phyloP scores from a whole-genome alignment of 106 monocot species.

The Dioscorea zingiberensis region DNA sequence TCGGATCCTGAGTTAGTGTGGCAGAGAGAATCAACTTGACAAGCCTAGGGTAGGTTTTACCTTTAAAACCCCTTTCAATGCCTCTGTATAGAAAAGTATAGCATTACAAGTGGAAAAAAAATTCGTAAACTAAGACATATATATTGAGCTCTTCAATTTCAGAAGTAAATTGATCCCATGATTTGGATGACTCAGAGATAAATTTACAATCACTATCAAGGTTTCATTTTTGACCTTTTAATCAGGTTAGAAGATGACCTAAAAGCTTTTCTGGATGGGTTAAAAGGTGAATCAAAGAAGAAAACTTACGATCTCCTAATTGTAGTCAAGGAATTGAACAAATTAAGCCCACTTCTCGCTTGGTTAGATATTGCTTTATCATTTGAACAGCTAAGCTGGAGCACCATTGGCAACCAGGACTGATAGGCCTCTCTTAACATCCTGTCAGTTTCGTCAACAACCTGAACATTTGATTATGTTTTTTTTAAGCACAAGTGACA shows the following conservation, averaged over 20 bases:
- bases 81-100: constrained; percentile 29
- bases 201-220: not conserved
- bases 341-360: constrained; percentile 8
- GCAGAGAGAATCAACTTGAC: constrained; percentile 85
- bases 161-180: too few relatives aligned
- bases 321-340: constrained; percentile 44
- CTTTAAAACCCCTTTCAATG: constrained; percentile 65
- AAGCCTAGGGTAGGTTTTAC: constrained; percentile 58
- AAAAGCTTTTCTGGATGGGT: too few relatives aligned
- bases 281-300: not conserved
- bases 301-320: constrained; percentile 65
- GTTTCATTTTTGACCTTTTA: not conserved
- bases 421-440: constrained; percentile 93
- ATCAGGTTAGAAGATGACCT: too few relatives aligned
- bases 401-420: constrained; percentile 84
- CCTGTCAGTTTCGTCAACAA: constrained; percentile 92
- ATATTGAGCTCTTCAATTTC: too few relatives aligned
- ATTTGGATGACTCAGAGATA: not conserved
- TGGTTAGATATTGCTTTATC: constrained; percentile 19
- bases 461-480: constrained; percentile 37
- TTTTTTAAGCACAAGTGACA: not conserved
- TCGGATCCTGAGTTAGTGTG: constrained; percentile 92
- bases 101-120: not conserved
- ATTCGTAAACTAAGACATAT: too few relatives aligned
- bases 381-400: constrained; percentile 42